Evolutionary conservation across 106 monocot genomes (phyloP).

Genomic region (Allium sativum): DNA sequence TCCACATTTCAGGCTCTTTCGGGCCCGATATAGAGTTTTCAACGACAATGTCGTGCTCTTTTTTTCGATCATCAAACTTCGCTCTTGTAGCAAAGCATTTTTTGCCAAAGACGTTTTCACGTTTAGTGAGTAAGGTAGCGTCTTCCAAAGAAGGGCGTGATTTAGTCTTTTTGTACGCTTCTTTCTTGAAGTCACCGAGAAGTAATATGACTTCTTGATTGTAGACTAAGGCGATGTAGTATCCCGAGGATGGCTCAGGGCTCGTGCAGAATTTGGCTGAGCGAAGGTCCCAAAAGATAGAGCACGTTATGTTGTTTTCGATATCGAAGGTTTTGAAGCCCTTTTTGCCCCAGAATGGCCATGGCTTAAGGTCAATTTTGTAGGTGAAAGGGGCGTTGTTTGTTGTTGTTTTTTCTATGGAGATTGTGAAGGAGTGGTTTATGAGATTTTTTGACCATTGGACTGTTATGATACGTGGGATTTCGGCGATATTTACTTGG

Average conservation of each 20-base stretch:
- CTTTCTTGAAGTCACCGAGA: slow-evolving; percentile 75
- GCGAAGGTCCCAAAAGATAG: slow-evolving; percentile 77
- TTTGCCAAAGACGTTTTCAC: slow-evolving; percentile 61
- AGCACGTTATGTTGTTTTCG: background rate
- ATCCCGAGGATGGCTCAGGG: slow-evolving; percentile 59
- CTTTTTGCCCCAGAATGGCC: slow-evolving; percentile 94
- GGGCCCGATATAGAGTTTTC: slow-evolving; percentile 46
- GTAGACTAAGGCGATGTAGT: slow-evolving; percentile 73
- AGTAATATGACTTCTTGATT: slow-evolving; percentile 60
- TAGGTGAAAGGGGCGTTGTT: slow-evolving; percentile 13
- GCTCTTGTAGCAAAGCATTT: slow-evolving; percentile 50
- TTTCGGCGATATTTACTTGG: slow-evolving; percentile 32
- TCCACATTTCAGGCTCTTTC: slow-evolving; percentile 75
- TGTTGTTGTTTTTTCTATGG: slow-evolving; percentile 19
- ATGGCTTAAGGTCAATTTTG: slow-evolving; percentile 82
- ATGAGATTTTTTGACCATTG: slow-evolving; percentile 63
- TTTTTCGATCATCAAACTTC: slow-evolving; percentile 36
- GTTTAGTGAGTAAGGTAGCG: slow-evolving; percentile 36
- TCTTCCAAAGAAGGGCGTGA: slow-evolving; percentile 59
- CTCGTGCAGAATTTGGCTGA: slow-evolving; percentile 58
- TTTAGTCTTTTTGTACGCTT: slow-evolving; percentile 76
- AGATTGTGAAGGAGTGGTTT: slow-evolving; percentile 66
- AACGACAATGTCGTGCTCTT: slow-evolving; percentile 72
- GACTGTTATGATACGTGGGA: slow-evolving; percentile 30
- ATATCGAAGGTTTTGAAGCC: slow-evolving; percentile 59